Percentiles rank a stretch among this genome's conserved stretches.
phyloP scores from a whole-genome alignment of 1,139 yeast species.

The Yamadazyma buinensis region DNA sequence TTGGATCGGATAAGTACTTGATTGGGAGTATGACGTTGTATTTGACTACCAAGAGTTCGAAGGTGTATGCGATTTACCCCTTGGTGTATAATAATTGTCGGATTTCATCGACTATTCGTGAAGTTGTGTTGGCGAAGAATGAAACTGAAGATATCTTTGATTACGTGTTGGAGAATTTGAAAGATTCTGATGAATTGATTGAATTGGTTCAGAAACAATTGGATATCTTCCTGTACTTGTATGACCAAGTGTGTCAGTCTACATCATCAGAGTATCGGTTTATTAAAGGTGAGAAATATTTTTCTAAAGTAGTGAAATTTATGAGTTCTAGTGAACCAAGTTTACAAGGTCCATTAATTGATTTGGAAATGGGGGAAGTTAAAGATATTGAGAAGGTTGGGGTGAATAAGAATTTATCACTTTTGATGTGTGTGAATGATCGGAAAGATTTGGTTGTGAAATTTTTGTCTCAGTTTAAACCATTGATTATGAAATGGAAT shows the following conservation, averaged over 20 bases:
- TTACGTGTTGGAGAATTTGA: conserved; percentile 1
- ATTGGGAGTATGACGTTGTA: conserved; percentile 36
- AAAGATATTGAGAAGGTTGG: conserved; percentile 18
- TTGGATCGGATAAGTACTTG: conserved; percentile 29
- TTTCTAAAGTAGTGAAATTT: background rate
- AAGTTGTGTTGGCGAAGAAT: conserved; percentile 22
- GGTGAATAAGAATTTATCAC: conserved; percentile 14
- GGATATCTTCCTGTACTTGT: background rate
- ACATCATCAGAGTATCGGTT: background rate
- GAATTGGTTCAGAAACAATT: conserved; percentile 2
- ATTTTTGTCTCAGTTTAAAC: conserved; percentile 28
- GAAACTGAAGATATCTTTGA: conserved; percentile 21
- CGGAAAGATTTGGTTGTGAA: conserved; percentile 15
- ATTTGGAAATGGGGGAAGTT: conserved; percentile 11
- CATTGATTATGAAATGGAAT: conserved; percentile 23
- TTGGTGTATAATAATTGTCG: conserved; percentile 16
- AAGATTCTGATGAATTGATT: conserved; percentile 2
- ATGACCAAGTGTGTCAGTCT: background rate
- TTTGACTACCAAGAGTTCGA: conserved; percentile 21
- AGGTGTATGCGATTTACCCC: conserved; percentile 33
- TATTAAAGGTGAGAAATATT: background rate
- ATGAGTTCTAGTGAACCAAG: background rate
- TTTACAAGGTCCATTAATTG: conserved; percentile 14
- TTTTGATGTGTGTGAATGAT: conserved; percentile 18
- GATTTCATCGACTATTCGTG: conserved; percentile 18